phyloP scores from a whole-genome alignment of 768 basidiomycete species.

The Naematelia aurantialba region DNA sequence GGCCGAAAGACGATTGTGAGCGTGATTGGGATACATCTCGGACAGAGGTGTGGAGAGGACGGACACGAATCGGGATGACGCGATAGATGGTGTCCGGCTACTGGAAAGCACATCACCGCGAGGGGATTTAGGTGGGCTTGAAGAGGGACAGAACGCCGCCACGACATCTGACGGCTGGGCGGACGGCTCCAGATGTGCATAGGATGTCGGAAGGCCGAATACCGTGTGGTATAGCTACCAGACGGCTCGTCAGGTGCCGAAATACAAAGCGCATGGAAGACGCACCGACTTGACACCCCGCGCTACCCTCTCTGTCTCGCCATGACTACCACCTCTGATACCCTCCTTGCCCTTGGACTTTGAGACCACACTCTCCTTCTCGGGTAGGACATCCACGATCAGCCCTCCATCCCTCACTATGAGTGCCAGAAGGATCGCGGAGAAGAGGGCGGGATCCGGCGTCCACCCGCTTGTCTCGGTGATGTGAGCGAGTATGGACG shows the following conservation, averaged over 20 bases:
- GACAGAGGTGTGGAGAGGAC: background rate
- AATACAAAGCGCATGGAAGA: background rate
- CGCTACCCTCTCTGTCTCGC: background rate
- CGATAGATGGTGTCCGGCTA: constrained; percentile 2
- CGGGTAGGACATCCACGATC: constrained; percentile 21
- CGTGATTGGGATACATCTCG: background rate
- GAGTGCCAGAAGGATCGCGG: constrained; percentile 19
- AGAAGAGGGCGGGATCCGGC: constrained; percentile 19
- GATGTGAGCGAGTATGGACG: constrained; percentile 16
- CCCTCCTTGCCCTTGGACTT: constrained; percentile 4
- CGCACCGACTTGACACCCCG: background rate
- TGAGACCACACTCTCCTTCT: background rate
- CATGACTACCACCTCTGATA: constrained; percentile 9
- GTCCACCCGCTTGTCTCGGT: constrained; percentile 17
- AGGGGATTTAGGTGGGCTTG: background rate
- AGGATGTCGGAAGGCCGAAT: background rate
- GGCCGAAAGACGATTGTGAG: background rate
- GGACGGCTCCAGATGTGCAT: background rate
- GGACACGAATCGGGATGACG: background rate
- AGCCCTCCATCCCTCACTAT: constrained; percentile 29
- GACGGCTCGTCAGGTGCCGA: background rate
- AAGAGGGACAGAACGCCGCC: background rate
- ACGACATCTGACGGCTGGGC: background rate
- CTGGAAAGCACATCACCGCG: background rate
- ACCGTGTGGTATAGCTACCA: background rate